Percentiles rank a stretch among this genome's conserved stretches.
phyloP scores from a whole-genome alignment of 2,329 filamentous ascomycete species.

The Cladophialophora bantiana region DNA sequence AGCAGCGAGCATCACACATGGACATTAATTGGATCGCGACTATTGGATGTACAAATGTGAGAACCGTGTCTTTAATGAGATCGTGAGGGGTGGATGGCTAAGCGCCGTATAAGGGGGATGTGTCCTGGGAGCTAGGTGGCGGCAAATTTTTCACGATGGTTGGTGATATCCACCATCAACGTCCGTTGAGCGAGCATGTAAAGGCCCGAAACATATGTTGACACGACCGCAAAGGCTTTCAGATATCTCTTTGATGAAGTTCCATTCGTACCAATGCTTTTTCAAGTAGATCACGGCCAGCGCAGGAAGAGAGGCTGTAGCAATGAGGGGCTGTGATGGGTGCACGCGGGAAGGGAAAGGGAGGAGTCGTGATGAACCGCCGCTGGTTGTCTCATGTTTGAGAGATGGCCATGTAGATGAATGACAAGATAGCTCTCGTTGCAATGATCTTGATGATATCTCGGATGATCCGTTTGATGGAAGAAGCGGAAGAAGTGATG shows the following conservation, averaged over 20 bases:
- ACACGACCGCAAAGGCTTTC: not conserved
- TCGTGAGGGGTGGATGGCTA: not conserved
- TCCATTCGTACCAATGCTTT: conserved; percentile 12
- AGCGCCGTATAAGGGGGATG: not conserved
- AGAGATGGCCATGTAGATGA: conserved; percentile 1
- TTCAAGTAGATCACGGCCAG: conserved; percentile 24
- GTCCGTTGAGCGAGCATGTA: not conserved
- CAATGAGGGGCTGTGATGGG: conserved; percentile 27
- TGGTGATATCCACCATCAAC: conserved; percentile 10
- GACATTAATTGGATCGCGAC: conserved; percentile 3
- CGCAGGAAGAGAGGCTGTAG: conserved; percentile 31
- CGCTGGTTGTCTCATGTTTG: conserved; percentile 18
- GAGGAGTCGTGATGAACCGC: conserved; percentile 9
- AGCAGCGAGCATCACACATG: not conserved
- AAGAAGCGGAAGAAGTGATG: not conserved
- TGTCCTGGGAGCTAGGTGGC: not conserved
- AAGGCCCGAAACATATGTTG: not conserved
- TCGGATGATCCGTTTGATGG: conserved; percentile 9
- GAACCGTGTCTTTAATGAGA: not conserved
- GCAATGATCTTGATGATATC: conserved; percentile 17
- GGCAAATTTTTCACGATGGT: conserved; percentile 20
- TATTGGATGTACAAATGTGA: not conserved
- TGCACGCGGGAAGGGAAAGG: conserved; percentile 17
- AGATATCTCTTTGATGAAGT: conserved; percentile 25
- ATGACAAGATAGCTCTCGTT: conserved; percentile 4